phyloP scores from a whole-genome alignment of 768 basidiomycete species.

The Kwoniella mangroviensis region DNA sequence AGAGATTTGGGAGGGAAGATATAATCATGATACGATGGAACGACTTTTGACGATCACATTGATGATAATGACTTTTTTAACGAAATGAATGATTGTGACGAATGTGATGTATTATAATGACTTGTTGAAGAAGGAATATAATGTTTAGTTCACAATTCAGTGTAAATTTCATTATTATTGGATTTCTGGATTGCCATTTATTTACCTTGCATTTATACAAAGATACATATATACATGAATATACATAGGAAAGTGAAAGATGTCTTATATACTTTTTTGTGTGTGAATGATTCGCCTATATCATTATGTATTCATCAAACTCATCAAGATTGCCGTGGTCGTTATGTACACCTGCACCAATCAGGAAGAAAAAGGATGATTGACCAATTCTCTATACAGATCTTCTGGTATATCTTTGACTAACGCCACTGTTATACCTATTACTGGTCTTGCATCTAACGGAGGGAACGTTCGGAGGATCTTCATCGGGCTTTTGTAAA shows the following conservation, averaged over 20 bases:
- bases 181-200: neutral
- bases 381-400: slow-evolving; percentile 52
- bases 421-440: slow-evolving; percentile 90
- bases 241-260: neutral
- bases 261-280: neutral
- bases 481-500: slow-evolving; percentile 78
- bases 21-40: slow-evolving; percentile 5
- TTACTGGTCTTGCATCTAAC: slow-evolving; percentile 80
- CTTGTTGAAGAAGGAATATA: neutral
- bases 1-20: slow-evolving; percentile 22
- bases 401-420: slow-evolving; percentile 84
- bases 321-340: neutral
- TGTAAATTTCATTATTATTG: neutral
- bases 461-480: slow-evolving; percentile 91
- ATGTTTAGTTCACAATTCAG: neutral
- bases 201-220: neutral
- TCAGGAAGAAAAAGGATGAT: slow-evolving; percentile 45
- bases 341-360: too few relatives aligned
- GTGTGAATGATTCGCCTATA: neutral
- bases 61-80: neutral
- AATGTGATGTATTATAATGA: neutral
- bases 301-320: neutral
- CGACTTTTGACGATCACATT: slow-evolving; percentile 4
- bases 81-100: neutral
- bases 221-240: slow-evolving; percentile 11